These are phyloP conservation scores for Blepharisma japonicum DNA, from an alignment of 73 alveolate genomes.

Conservation along the genomic window DNA sequence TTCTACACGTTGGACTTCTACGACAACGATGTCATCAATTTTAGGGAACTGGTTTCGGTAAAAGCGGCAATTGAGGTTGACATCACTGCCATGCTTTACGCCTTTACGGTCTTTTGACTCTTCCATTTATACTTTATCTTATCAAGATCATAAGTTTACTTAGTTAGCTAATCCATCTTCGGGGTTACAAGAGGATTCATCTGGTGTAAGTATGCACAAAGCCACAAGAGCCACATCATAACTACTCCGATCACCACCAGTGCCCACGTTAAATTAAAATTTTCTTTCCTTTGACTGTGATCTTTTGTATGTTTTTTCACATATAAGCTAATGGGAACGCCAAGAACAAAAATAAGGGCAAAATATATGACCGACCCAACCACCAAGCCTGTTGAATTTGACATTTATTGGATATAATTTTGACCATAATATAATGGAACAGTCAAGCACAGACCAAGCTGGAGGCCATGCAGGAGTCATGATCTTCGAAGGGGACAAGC, in stretches of 20 bases:
- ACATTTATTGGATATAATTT: not conserved
- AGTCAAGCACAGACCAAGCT: not conserved
- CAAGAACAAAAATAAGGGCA: slow-evolving; percentile 6
- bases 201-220: slow-evolving; percentile 86
- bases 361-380: slow-evolving; percentile 8
- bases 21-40: slow-evolving; percentile 83
- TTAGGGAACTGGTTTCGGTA: slow-evolving; percentile 79
- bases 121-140: too few relatives aligned
- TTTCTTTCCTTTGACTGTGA: slow-evolving; percentile 2
- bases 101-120: too few relatives aligned
- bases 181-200: slow-evolving; percentile 87
- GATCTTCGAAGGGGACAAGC: slow-evolving; percentile 24
- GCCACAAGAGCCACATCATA: slow-evolving; percentile 93
- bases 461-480: slow-evolving; percentile 26
- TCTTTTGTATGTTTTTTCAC: slow-evolving; percentile 17
- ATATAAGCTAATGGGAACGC: not conserved
- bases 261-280: slow-evolving; percentile 58
- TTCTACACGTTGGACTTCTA: slow-evolving; percentile 72
- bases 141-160: too few relatives aligned
- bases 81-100: not conserved
- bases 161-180: slow-evolving; percentile 33
- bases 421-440: too few relatives aligned
- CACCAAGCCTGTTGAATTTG: not conserved
- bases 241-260: slow-evolving; percentile 74
- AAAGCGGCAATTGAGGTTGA: slow-evolving; percentile 76